phyloP scores from a whole-genome alignment of 441 rosid genomes.

The Mallotus japonicus region DNA sequence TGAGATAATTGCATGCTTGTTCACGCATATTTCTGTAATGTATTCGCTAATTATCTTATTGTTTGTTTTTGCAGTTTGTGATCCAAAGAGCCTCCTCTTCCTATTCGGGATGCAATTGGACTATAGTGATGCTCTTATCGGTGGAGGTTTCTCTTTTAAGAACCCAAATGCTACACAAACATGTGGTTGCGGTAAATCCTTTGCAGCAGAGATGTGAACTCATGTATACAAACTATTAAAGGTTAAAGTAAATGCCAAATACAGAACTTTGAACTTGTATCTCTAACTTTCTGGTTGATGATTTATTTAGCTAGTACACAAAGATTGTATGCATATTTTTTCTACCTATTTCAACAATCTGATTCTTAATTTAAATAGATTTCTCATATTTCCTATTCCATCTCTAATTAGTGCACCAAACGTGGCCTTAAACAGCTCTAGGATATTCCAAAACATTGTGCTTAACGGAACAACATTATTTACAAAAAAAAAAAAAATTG shows the following conservation, averaged over 20 bases:
- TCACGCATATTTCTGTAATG: neutral
- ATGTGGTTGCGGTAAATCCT: constrained; percentile 95
- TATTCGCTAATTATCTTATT: neutral
- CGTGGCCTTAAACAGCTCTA: no score
- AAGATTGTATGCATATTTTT: neutral
- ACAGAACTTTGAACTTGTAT: constrained; percentile 2
- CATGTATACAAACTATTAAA: constrained; percentile 17
- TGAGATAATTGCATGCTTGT: neutral
- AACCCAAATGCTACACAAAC: constrained; percentile 98
- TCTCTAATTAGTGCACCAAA: no score
- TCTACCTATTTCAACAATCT: neutral
- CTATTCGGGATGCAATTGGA: constrained; percentile 92
- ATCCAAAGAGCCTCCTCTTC: constrained; percentile 98
- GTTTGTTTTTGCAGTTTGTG: constrained; percentile 68
- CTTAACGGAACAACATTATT: no score
- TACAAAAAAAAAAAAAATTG: no score
- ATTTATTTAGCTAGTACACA: neutral
- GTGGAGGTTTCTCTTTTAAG: constrained; percentile 93
- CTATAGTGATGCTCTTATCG: constrained; percentile 89
- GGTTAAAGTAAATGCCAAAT: neutral
- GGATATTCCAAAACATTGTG: no score
- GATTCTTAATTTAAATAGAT: no score
- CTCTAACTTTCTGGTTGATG: constrained; percentile 1
- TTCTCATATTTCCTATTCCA: no score
- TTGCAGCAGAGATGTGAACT: constrained; percentile 79